Base-by-base conservation (phyloP, 257 asterid genomes). In the Striga asiatica region DNA sequence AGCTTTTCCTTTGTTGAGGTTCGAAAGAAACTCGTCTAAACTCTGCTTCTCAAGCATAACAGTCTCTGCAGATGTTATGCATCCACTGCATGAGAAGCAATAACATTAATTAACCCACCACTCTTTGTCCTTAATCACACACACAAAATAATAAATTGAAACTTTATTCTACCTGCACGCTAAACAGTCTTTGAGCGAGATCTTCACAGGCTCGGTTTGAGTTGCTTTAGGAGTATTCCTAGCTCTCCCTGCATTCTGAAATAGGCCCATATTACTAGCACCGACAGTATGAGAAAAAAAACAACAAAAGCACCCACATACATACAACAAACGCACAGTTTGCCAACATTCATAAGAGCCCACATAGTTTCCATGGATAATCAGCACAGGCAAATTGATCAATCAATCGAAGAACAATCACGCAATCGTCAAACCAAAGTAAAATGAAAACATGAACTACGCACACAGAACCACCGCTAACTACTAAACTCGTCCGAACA, bases 11-110 rank as follows among this genome's bases (percentile, higher is more conserved):
- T 65, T 71, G 53, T 70, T 51, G 38, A 92, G 79, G 45, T 75
- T 84, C 22, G 70, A 74, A 72, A 84, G 73, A 69, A 92, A 92
- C 72, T 92, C 99, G 47, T 85, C 97, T 49, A 81, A 70, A 78
- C 97, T 92, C 79, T 92, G 99, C 75, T 79, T 88, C 85, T 92
- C 99, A 61, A 92, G 99, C 95, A 92, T 79, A 60, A 92, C 93
- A 0, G 99, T 85, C 80, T 92, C 99, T 34, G 99, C 99, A 2
- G 99, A 88, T 18, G 99, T 92, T 61, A 92, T 75, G 74, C 99
- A 92, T 24, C 95, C 97, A 76, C 99, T 92, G 87, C 78, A 83
- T 37, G 70, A 64, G 73, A 31, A 70, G 38, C 42, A 29, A 20
- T 25, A 25, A 32, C 19, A 34, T 71, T 29, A 68, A n/a, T n/a